Percentiles rank a stretch among this genome's conserved stretches.
Conservation (phyloP, 2,329 filamentous ascomycete genomes). For the Fusarium siculi region DNA sequence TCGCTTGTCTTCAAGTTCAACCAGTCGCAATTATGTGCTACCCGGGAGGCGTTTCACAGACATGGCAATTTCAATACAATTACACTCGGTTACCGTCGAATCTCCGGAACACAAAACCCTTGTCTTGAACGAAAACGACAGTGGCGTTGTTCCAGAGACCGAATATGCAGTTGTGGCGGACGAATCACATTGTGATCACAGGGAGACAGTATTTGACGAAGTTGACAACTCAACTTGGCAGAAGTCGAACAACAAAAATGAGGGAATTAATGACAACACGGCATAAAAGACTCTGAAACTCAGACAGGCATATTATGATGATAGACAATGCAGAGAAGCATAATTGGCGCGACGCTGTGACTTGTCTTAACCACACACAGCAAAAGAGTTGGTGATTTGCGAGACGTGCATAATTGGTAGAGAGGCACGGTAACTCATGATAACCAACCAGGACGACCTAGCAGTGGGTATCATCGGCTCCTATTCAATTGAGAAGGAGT, state of each 20-base stretch:
- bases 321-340: neutral
- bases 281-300: neutral
- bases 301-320: neutral
- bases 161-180: neutral
- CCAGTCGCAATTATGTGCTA: slow-evolving; percentile 35
- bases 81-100: neutral
- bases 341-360: slow-evolving; percentile 8
- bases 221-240: neutral
- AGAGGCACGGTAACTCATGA: slow-evolving; percentile 3
- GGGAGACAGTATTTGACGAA: neutral
- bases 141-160: slow-evolving; percentile 1
- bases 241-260: neutral
- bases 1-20: slow-evolving; percentile 11
- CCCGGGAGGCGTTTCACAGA: slow-evolving; percentile 32
- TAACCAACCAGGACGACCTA: neutral
- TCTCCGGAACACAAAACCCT: neutral
- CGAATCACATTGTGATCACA: neutral
- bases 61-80: neutral
- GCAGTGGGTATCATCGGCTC: neutral
- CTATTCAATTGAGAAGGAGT: neutral
- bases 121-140: neutral
- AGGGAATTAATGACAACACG: slow-evolving; percentile 13
- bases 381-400: slow-evolving; percentile 7
- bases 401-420: slow-evolving; percentile 8
- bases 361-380: slow-evolving; percentile 15